These are phyloP conservation scores for Aspergillus fumigatus DNA, from an alignment of 2,329 filamentous ascomycete species.

Conservation along the genomic window DNA sequence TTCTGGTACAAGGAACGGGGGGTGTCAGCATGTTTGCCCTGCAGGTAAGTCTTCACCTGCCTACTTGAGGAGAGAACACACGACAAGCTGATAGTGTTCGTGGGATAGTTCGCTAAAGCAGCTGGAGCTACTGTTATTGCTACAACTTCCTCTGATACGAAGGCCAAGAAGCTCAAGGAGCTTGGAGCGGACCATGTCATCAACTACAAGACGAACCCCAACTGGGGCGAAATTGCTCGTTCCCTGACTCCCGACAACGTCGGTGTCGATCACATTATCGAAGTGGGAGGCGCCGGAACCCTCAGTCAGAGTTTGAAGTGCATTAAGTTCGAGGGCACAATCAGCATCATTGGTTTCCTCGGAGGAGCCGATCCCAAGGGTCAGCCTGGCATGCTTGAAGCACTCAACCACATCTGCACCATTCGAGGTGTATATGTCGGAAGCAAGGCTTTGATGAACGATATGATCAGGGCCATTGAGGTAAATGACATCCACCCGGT, in stretches of 20 bases:
- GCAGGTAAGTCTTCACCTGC: conserved; percentile 32
- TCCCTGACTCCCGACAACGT: conserved; percentile 44
- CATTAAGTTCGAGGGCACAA: conserved; percentile 52
- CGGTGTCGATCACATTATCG: conserved; percentile 61
- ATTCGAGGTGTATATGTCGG: conserved; percentile 57
- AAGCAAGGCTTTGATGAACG: conserved; percentile 52
- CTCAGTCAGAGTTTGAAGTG: conserved; percentile 54
- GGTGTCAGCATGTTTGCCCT: conserved; percentile 56
- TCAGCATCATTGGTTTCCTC: conserved; percentile 56
- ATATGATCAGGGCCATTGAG: conserved; percentile 57
- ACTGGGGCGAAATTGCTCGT: conserved; percentile 59
- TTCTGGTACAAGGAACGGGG: conserved; percentile 59
- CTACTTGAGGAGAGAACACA: background rate
- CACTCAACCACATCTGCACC: conserved; percentile 48
- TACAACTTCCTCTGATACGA: conserved; percentile 54
- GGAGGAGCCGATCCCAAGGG: conserved; percentile 44
- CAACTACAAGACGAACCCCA: conserved; percentile 56
- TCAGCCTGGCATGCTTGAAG: conserved; percentile 51
- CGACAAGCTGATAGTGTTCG: background rate
- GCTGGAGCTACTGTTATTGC: conserved; percentile 53
- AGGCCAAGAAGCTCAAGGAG: conserved; percentile 49
- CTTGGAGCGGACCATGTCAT: conserved; percentile 57
- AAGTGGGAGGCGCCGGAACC: conserved; percentile 63
- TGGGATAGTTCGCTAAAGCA: conserved; percentile 44
- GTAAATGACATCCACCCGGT: conserved; percentile 56